Conservation (phyloP, 2,329 filamentous ascomycete genomes). For the Sphaerostilbella broomeana region DNA sequence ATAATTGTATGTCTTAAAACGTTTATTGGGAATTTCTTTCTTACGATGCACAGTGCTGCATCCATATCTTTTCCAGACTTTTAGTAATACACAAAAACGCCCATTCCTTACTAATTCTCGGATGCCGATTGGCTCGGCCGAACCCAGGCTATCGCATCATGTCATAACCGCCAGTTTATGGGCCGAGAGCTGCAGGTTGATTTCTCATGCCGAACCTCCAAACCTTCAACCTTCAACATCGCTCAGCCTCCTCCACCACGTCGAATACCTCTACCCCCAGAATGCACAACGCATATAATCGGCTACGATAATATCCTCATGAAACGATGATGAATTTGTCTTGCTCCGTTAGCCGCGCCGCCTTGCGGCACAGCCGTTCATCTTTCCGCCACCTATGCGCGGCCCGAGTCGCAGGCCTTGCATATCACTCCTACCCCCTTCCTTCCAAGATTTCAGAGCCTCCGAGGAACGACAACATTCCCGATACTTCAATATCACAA, state of each 20-base stretch:
- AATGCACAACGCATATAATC: slow-evolving; percentile 7
- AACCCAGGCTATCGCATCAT: slow-evolving; percentile 13
- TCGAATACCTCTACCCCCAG: too few relatives aligned
- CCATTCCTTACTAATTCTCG: slow-evolving; percentile 14
- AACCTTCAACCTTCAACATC: not conserved
- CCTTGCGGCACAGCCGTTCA: slow-evolving; percentile 34
- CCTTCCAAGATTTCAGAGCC: slow-evolving; percentile 35
- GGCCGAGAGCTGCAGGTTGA: slow-evolving; percentile 11
- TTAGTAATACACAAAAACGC: too few relatives aligned
- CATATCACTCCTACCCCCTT: slow-evolving; percentile 49
- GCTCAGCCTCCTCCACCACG: slow-evolving; percentile 1
- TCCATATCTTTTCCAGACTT: too few relatives aligned
- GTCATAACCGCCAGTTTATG: slow-evolving; percentile 11
- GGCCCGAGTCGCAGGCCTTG: slow-evolving; percentile 23
- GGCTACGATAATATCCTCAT: slow-evolving; percentile 20
- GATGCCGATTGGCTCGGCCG: slow-evolving; percentile 19
- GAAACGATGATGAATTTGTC: slow-evolving; percentile 37
- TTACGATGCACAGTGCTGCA: too few relatives aligned
- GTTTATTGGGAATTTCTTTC: too few relatives aligned
- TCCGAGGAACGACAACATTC: slow-evolving; percentile 36
- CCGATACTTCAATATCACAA: slow-evolving; percentile 42
- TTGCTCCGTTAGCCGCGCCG: slow-evolving; percentile 34
- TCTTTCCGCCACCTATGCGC: slow-evolving; percentile 37
- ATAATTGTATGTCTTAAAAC: too few relatives aligned
- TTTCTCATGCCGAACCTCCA: slow-evolving; percentile 5